A percentile compares a stretch with the other conserved stretches of the same genome.
These are phyloP conservation scores for Camellia oleifera DNA, from an alignment of 179 eudicot species.

Conservation along the genomic window DNA sequence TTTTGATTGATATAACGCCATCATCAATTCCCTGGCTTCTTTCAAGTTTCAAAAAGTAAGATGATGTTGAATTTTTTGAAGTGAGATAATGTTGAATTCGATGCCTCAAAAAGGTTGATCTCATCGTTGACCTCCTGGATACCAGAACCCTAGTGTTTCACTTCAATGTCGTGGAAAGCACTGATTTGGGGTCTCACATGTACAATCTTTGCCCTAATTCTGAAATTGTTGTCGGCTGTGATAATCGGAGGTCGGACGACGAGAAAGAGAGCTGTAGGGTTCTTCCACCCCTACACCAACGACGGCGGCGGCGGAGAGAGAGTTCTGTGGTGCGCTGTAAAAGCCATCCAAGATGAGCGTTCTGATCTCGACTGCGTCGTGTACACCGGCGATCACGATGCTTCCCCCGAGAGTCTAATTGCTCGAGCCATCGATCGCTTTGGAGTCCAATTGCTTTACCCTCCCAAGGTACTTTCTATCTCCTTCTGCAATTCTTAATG, in stretches of 20 bases:
- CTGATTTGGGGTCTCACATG: slow-evolving; percentile 11
- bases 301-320: slow-evolving; percentile 99
- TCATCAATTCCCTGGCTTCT: no score
- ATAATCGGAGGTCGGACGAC: slow-evolving; percentile 29
- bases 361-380: slow-evolving; percentile 60
- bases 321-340: slow-evolving; percentile 95
- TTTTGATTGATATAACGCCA: no score
- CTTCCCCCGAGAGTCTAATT: slow-evolving; percentile 55
- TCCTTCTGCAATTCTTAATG: background rate
- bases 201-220: background rate
- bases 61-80: no score
- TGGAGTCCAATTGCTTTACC: slow-evolving; percentile 54
- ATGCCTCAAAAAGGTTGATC: background rate
- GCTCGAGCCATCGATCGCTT: slow-evolving; percentile 81
- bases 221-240: background rate
- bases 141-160: background rate
- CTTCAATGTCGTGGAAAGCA: background rate
- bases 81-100: background rate
- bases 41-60: no score
- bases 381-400: slow-evolving; percentile 91
- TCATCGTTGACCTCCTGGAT: background rate
- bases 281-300: slow-evolving; percentile 94
- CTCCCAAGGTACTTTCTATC: slow-evolving; percentile 51
- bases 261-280: slow-evolving; percentile 57
- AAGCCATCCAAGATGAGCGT: slow-evolving; percentile 68